Base-by-base conservation (phyloP, 1,284 basidiomycete genomes). In the Phellopilus nigrolimitatus region DNA sequence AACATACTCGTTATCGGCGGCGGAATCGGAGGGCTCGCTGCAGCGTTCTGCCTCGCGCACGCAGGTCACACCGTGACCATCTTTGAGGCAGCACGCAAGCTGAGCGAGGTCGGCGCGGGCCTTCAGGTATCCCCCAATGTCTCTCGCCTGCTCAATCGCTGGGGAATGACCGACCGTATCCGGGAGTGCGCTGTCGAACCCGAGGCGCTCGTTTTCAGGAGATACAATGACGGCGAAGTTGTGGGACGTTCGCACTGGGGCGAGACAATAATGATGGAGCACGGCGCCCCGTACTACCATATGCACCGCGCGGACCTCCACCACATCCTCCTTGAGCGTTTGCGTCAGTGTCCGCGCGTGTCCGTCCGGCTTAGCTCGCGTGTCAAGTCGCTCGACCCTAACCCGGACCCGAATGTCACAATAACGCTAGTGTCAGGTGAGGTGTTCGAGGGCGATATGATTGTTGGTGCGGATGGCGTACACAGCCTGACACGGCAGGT, bases 261-360 rank as follows among this genome's bases (percentile, higher is more conserved):
- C 68, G 17, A 71, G 76, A 61, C 69, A 70, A n/a, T n/a, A n/a
- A n/a, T n/a, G 34, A 56, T 65, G 12, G 65, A 69, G 7, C 66
- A 75, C 44, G 74, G 72, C 6, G 67, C 73, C 1, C 78, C 79
- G 0, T 79, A 78, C 56, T 78, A 74, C 58, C 73, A 78, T 56
- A 69, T 37, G 34, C 34, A 37, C n/a, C 10, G 34, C 10, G 34
- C n/a, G 3, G n/a, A 37, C n/a, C 34, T 37, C 12, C 7, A 13
- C 19, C 34, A 17, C n/a, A 17, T 13, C 34, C 34, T 37, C n/a
- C n/a, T 37, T 17, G 12, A 15, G 7, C 34, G n/a, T 7, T 13
- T 17, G 12, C 34, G n/a, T 7, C 34, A 17, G 15, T 37, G 8
- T 17, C 8, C n/a, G 19, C n/a, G n/a, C n/a, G 17, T 24, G 6